Base-by-base conservation (phyloP, 2,329 filamentous ascomycete species). In the Paecilomyces niveus region DNA sequence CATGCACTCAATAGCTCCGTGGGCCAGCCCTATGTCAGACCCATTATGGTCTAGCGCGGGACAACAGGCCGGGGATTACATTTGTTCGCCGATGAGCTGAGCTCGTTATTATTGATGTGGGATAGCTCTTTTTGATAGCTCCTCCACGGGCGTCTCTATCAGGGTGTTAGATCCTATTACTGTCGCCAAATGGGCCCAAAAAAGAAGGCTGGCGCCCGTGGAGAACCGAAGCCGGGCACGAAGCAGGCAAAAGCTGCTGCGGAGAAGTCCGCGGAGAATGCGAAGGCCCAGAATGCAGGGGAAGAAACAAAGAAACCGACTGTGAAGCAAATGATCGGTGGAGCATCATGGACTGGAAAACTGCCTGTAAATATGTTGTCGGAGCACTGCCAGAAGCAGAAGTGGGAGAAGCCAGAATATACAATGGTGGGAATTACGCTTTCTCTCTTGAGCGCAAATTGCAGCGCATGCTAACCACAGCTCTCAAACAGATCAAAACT, bases 281-380 rank as follows among this genome's bases (percentile, higher is more conserved):
- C 68, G 64, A 74, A 68, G 59, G 63, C 61, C 58, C 67, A 64
- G 62, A 73, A 76, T 54, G 75, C 71, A 6, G 62, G 72, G 15
- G 74, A 76, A 45, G 73, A 76, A 61, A 79, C 78, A n/a, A 85
- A 85, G 71, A 85, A 83, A 65, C 83, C 84, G 49, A 80, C 84
- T 54, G 83, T 82, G 22, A 78, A 83, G 74, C 90, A 95, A 66
- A 79, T 99, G 64, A 96, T 99, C 69, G 94, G 92, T 50, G 94
- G 94, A 54, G 86, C 91, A 59, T 97, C 92, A 65, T 99, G 94
- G 94, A 99, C 94, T 0, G 94, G 94, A 49, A 99, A 99, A 73
- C 79, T 99, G 32, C 94, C 94, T 1, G 89, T 97, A 63, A 97
- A 96, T 71, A 82, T 97, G 67, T 84, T 97, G 63, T 90, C 89